Base-by-base conservation (phyloP, 371 early-diverging fungal species). In the Syncephalastrum racemosum region DNA sequence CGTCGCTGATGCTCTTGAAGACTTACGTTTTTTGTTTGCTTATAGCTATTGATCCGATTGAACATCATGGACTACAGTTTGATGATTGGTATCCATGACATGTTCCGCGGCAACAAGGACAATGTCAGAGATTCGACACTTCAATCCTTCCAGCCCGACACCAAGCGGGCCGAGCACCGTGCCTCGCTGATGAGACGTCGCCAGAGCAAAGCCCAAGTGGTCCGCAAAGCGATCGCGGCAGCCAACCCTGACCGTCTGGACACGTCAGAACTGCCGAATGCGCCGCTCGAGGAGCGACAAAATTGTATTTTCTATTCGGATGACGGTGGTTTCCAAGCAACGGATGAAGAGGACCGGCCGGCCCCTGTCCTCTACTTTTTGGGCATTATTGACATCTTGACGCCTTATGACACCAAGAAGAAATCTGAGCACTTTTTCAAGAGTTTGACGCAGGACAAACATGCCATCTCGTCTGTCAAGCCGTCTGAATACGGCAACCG, bases 61-160 rank as follows among this genome's bases (percentile, higher is more conserved):
- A 87, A 92, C 47, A 97, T 98, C 53, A 98, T 98, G 98, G 98
- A 98, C 70, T 98, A 98, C 75, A 93, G 94, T 58, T 73, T 98
- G 52, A 73, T 98, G 19, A 72, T 97, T 23, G 98, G 98, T 7
- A 79, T 93, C 16, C 97, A 97, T 66, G 91, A 96, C 65, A 53
- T 79, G 58, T 73, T 65, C 15, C 84, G 86, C 31, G 96, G 94
- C 46, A 96, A 97, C 71, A 81, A 79, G 62, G 90, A 92, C 44
- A 88, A 87, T 55, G 85, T 97, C 47, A 89, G 96, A 67, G 94
- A 95, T 70, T 83, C 84, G 15, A 90, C 93, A 18, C 24, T 23
- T 19, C n/a, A 5, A 16, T 53, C 18, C 31, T 55, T 56, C 25
- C 18, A 70, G 58, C 82, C 81, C 23, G 73, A 82, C 49, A 82